Conservation (phyloP, 2,329 filamentous ascomycete species). For the Lojkania enalia region DNA sequence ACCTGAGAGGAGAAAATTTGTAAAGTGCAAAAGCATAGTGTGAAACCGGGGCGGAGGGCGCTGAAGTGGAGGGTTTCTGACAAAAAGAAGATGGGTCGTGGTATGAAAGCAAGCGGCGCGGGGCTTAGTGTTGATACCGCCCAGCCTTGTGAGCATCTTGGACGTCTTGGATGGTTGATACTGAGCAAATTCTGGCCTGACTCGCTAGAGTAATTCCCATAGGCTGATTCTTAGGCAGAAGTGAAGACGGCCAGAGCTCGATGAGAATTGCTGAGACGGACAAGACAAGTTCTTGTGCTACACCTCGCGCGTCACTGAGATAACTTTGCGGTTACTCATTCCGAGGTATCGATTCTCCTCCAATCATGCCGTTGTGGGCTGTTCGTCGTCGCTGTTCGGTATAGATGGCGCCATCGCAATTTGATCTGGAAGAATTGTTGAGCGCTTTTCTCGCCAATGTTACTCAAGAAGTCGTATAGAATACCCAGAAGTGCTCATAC, state of each 20-base stretch:
- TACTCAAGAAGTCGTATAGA: not conserved
- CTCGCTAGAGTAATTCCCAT: too few relatives aligned
- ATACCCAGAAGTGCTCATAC: not conserved
- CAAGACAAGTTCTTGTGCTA: too few relatives aligned
- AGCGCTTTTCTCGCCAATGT: not conserved
- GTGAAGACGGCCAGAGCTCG: too few relatives aligned
- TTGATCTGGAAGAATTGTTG: slow-evolving; percentile 1
- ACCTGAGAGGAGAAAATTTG: not conserved
- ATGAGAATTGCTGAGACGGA: too few relatives aligned
- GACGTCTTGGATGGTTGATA: not conserved
- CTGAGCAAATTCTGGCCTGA: not conserved
- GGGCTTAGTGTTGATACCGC: slow-evolving; percentile 7
- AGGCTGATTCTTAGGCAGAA: too few relatives aligned
- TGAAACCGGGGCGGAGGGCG: not conserved
- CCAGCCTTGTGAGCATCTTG: slow-evolving; percentile 8
- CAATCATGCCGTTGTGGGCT: too few relatives aligned
- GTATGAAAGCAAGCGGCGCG: not conserved
- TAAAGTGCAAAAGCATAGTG: slow-evolving; percentile 1
- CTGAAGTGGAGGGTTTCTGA: too few relatives aligned
- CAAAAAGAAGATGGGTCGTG: not conserved
- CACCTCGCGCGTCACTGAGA: too few relatives aligned
- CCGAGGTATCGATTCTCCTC: too few relatives aligned
- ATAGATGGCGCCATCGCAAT: too few relatives aligned
- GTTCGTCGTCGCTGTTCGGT: too few relatives aligned
- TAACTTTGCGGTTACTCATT: not conserved